Evolutionary conservation across 2,329 filamentous ascomycete species (phyloP).

Genomic region (Colletotrichum simmondsii): DNA sequence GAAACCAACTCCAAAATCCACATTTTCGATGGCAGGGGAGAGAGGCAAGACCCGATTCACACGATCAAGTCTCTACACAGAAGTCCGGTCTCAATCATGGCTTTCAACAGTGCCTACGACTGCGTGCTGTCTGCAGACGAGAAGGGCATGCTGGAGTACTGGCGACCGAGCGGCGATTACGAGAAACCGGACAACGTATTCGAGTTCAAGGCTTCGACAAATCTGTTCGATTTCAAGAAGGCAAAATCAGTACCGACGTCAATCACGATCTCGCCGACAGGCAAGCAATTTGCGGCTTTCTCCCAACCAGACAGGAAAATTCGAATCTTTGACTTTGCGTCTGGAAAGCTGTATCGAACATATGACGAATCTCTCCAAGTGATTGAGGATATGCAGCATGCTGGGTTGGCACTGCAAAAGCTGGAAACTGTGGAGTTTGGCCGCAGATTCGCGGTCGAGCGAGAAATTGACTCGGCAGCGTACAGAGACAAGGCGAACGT

Average conservation of each 20-base stretch:
- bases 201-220: conserved; percentile 91
- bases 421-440: conserved; percentile 94
- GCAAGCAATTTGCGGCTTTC: conserved; percentile 86
- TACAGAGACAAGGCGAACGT: conserved; percentile 82
- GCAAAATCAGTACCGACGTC: conserved; percentile 86
- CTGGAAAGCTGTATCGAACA: conserved; percentile 87
- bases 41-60: conserved; percentile 80
- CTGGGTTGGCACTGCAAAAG: conserved; percentile 83
- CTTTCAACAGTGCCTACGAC: conserved; percentile 88
- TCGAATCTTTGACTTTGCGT: conserved; percentile 90
- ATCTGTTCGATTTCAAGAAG: conserved; percentile 97
- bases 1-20: conserved; percentile 77
- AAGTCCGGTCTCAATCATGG: conserved; percentile 83
- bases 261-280: conserved; percentile 86
- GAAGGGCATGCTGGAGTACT: conserved; percentile 96
- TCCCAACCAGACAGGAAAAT: conserved; percentile 96
- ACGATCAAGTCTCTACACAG: conserved; percentile 84
- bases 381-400: conserved; percentile 94
- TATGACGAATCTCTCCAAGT: conserved; percentile 95
- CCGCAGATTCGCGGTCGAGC: conserved; percentile 84
- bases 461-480: conserved; percentile 80
- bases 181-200: conserved; percentile 95
- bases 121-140: conserved; percentile 93
- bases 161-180: conserved; percentile 82
- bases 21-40: conserved; percentile 91